phyloP scores from a whole-genome alignment of 305 asterid species.

The Fraxinus paxiana region DNA sequence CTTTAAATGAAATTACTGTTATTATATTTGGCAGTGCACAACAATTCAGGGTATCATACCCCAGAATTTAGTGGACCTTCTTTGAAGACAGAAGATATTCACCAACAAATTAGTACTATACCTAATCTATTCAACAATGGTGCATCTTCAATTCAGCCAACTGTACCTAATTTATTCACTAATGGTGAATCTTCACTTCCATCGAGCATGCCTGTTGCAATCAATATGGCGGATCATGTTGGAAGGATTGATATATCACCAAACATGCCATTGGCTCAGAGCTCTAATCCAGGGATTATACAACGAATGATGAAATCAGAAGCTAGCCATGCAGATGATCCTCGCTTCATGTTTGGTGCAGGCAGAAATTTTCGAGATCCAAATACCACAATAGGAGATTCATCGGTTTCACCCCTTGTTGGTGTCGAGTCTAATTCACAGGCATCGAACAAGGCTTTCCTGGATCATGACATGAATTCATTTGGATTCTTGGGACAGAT shows the following conservation, averaged over 20 bases:
- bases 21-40: slow-evolving; percentile 35
- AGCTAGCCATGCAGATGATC: slow-evolving; percentile 39
- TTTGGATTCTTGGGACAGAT: slow-evolving; percentile 72
- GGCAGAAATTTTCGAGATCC: slow-evolving; percentile 48
- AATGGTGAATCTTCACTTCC: slow-evolving; percentile 1
- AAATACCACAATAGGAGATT: slow-evolving; percentile 45
- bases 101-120: slow-evolving; percentile 25
- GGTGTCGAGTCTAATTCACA: slow-evolving; percentile 48
- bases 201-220: slow-evolving; percentile 37
- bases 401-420: slow-evolving; percentile 57
- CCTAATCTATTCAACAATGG: slow-evolving; percentile 45
- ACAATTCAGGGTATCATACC: slow-evolving; percentile 37
- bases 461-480: slow-evolving; percentile 50
- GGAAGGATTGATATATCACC: slow-evolving; percentile 39
- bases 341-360: slow-evolving; percentile 44
- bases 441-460: slow-evolving; percentile 36
- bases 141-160: slow-evolving; percentile 40
- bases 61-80: slow-evolving; percentile 44
- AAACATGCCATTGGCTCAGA: slow-evolving; percentile 47
- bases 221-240: slow-evolving; percentile 37
- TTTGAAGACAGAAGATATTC: slow-evolving; percentile 47
- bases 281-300: slow-evolving; percentile 44
- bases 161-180: slow-evolving; percentile 29
- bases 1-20: neutral
- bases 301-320: slow-evolving; percentile 58